Base-by-base conservation (phyloP, 352 stramenopile species). In the Paralagenidium karlingii region DNA sequence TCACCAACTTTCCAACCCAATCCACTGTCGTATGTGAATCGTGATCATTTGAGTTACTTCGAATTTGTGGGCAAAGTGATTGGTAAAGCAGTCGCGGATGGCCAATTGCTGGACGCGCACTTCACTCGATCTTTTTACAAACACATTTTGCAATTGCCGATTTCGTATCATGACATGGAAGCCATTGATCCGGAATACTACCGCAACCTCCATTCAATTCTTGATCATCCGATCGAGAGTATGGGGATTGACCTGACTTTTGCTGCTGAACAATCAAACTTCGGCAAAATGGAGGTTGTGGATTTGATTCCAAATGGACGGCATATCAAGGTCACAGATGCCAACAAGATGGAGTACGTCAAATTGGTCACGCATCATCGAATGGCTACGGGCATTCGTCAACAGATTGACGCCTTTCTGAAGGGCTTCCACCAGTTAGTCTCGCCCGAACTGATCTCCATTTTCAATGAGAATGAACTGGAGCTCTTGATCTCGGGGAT, bases 1-100 rank as follows among this genome's bases (percentile, higher is more conserved):
- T 97, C 95, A 9, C 95, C 92, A 34, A 99, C 96, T 8, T 99
- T 99, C 63, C 96, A 99, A 58, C 96, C 96, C 5, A 99, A 99
- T 60, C 93, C 94, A 37, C 78, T 98, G 25, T 99, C 93, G 38
- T 97, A 91, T 49, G 96, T 99, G 45, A 99, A 99, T 58, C 91
- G 96, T 21, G 94, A 99, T 58, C 94, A 99, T 69, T 53, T 99
- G 40, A 94, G 86, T 53, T 99, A 99, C 75, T 99, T 99, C 53
- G 91, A 98, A 50, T 97, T 97, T 49, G 86, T 97, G 18, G 91
- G 91, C 16, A 90, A 98, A 18, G 97, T 99, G 49, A 90, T 99
- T 16, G 96, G 96, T 30, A 99, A 99, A 63, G 95, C 96, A 2
- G 91, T 99, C 11, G 85, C 93, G 12, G 96, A 99, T 58, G 94